Percentiles rank a stretch among this genome's conserved stretches.
These are phyloP conservation scores for Linum trigynum DNA, from an alignment of 345 rosid genomes.

Conservation along the genomic window DNA sequence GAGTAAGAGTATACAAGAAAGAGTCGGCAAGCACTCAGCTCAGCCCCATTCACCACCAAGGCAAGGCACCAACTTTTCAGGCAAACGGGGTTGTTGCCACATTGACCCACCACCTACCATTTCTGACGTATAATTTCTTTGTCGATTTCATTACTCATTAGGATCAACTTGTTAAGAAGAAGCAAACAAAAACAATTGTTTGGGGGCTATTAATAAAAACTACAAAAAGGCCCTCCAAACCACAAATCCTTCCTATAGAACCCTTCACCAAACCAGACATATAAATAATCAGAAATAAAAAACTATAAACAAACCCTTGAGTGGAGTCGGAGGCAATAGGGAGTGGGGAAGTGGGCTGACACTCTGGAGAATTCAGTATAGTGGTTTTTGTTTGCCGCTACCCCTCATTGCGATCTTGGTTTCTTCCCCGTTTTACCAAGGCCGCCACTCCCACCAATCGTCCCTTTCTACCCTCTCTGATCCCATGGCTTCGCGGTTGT, in stretches of 20 bases:
- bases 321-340: background rate
- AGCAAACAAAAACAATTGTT: background rate
- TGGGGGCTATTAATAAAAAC: background rate
- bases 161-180: background rate
- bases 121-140: background rate
- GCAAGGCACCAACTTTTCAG: slow-evolving; percentile 16
- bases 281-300: background rate
- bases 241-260: slow-evolving; percentile 1
- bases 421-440: too few species aligned
- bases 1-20: too few species aligned
- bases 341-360: background rate
- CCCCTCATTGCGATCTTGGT: too few species aligned
- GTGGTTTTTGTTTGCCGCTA: background rate
- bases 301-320: slow-evolving; percentile 2
- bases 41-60: too few species aligned
- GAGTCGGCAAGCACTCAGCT: background rate
- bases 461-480: background rate
- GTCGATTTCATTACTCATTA: background rate
- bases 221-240: background rate
- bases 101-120: slow-evolving; percentile 16
- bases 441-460: background rate
- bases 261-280: background rate
- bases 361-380: background rate
- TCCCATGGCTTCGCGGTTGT: slow-evolving; percentile 55
- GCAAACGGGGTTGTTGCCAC: slow-evolving; percentile 25